Conservation (phyloP, 495 filamentous ascomycete genomes). For the Aspergillus asperescens region DNA sequence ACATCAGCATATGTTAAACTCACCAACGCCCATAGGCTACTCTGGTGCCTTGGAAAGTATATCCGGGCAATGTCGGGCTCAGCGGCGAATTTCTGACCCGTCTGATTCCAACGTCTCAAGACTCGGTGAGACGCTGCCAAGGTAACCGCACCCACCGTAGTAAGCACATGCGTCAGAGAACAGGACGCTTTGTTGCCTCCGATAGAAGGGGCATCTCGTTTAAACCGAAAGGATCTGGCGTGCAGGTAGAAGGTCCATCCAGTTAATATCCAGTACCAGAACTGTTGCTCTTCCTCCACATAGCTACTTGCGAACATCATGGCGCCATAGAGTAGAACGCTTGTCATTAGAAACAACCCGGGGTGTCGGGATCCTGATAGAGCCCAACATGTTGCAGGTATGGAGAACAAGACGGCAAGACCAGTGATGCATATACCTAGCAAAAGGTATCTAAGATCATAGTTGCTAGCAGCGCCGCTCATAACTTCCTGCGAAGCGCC, state of each 20-base stretch:
- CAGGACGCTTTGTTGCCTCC: neutral
- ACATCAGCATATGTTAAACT: constrained; percentile 59
- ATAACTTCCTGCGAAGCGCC: constrained; percentile 65
- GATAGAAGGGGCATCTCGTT: neutral
- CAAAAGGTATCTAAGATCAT: constrained; percentile 60
- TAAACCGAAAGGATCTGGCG: constrained; percentile 39
- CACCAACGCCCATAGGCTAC: constrained; percentile 71
- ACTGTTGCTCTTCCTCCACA: constrained; percentile 96
- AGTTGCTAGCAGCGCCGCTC: constrained; percentile 86
- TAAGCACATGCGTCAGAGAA: neutral
- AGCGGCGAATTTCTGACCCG: constrained; percentile 88
- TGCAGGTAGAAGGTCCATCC: constrained; percentile 68
- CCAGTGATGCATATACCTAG: constrained; percentile 48
- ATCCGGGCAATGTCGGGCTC: constrained; percentile 74
- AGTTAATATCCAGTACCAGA: constrained; percentile 90
- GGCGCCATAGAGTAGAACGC: constrained; percentile 55
- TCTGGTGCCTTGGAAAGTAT: constrained; percentile 56
- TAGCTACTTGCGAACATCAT: constrained; percentile 99
- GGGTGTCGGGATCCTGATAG: constrained; percentile 21
- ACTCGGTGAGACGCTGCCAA: constrained; percentile 52
- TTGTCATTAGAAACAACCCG: constrained; percentile 29
- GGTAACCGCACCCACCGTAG: constrained; percentile 17
- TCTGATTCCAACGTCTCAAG: constrained; percentile 84
- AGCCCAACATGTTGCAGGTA: constrained; percentile 21
- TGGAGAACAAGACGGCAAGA: constrained; percentile 35